Base-by-base conservation (phyloP, 2,329 filamentous ascomycete genomes). In the Diaporthe australafricana region DNA sequence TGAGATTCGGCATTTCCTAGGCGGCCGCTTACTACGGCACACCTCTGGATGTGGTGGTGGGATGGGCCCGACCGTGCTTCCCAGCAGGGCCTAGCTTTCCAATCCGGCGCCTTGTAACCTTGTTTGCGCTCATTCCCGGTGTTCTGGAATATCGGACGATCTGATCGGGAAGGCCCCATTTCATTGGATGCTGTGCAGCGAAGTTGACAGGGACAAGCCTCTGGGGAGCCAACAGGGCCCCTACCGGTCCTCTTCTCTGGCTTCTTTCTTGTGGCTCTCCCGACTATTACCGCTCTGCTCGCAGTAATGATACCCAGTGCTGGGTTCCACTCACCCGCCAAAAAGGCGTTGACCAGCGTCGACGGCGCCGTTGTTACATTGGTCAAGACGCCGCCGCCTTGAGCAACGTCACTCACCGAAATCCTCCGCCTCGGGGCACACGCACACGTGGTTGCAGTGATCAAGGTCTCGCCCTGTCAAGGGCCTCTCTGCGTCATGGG, bases 81-180 rank as follows among this genome's bases (percentile, higher is more conserved):
- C 63, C 32, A 67, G 63, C 55, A 62, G 56, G 56, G 53, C 47
- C 62, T 69, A 72, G 65, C 70, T 50, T 48, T 50, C 38, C 38
- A 12, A 62, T 48, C 38, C 55, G 63, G 65, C 42, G 42, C 53
- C 63, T 56, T 56, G 53, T 48, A 52, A 55, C 53, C 45, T 42
- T 60, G 63, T 45, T 35, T 47, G 56, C 52, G 52, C 62, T 68
- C 42, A 60, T 60, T 66, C 56, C 57, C 67, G 67, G 67, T 53
- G 50, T 55, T 47, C 60, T 70, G 67, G 42, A 70, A 40, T 70
- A 70, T 70, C 57, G 35, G 70, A 72, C 66, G 70, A 65, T 70
- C 56, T 65, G 50, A 70, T 66, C 40, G 66, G 66, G 66, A 57
- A 69, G 45, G 30, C 60, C 47, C 42, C 66, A 57, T 47, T 38